Base-by-base conservation (phyloP, 768 basidiomycete species). In the Termitomyces sp. region DNA sequence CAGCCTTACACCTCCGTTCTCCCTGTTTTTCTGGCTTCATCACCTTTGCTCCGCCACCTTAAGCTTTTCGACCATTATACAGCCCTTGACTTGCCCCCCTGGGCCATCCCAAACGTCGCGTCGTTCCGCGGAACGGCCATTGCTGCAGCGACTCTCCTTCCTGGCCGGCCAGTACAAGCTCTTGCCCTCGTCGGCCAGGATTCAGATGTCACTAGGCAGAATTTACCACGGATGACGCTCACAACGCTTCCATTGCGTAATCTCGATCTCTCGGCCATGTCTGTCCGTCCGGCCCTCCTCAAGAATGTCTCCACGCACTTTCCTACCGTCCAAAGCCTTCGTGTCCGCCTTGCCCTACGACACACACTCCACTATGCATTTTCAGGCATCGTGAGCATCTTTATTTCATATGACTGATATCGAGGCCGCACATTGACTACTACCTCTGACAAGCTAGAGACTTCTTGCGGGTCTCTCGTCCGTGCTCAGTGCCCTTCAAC, bases 291-390 rank as follows among this genome's bases (percentile, higher is more conserved):
- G 33, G 68, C 74, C 55, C 75, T 85, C 42, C 73, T 87, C 53
- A 77, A 81, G 56, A 81, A 80, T 66, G 70, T 86, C 64, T 80
- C 85, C 47, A 72, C 70, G 18, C 74, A 80, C 66, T 73, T 87
- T 49, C 71, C 75, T 49, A 72, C 73, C 49, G 66, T 88, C 45
- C 77, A 83, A 65, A 72, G 68, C 42, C 73, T 87, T 64, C 77
- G 77, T 57, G 75, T 87, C 41, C 76, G 76, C 62, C 79, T 86
- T 46, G 84, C 86, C 20, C 72, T 87, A 34, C 73, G 85, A 37
- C 85, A 87, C 64, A 86, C 85, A 8, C 75, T 87, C 29, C 85
- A 86, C 62, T 83, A 80, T 64, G 75, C 84, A 24, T 75, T 86
- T 57, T 79, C 81, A 24, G 86, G 85, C 51, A 84, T 86, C 70